Percentiles rank a stretch among this genome's conserved stretches.
phyloP scores from a whole-genome alignment of 148 eudicot species.

The Persicaria tinctoria region DNA sequence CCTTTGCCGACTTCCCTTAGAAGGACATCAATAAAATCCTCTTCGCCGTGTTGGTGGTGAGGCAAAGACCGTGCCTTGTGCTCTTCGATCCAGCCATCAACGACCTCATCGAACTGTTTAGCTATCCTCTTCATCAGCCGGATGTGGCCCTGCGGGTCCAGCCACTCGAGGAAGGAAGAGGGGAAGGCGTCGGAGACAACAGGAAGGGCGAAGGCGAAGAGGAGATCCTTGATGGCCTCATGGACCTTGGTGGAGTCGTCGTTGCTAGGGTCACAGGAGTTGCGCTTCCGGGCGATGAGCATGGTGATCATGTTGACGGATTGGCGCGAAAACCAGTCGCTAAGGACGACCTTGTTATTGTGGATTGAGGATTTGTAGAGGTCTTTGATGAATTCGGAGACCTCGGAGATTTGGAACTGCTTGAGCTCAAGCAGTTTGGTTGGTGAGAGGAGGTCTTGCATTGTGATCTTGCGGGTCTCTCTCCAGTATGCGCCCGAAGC shows the following conservation, averaged over 20 bases:
- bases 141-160: neutral
- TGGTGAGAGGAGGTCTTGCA: neutral
- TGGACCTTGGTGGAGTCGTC: neutral
- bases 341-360: neutral
- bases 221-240: neutral
- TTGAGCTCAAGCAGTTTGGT: neutral
- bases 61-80: neutral
- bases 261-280: neutral
- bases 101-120: too few species aligned
- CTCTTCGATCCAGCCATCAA: neutral
- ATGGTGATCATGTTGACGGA: neutral
- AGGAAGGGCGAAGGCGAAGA: neutral
- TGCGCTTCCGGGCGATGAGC: neutral
- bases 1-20: neutral
- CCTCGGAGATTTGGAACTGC: neutral
- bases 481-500: neutral
- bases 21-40: neutral
- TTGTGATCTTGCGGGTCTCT: neutral
- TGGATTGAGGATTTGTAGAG: neutral
- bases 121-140: neutral
- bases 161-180: neutral
- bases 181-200: neutral
- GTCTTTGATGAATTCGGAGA: neutral
- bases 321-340: neutral
- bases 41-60: neutral